A percentile compares a stretch with the other conserved stretches of the same genome.
phyloP scores from a whole-genome alignment of 257 asterid species.

The Buddleja alternifolia region DNA sequence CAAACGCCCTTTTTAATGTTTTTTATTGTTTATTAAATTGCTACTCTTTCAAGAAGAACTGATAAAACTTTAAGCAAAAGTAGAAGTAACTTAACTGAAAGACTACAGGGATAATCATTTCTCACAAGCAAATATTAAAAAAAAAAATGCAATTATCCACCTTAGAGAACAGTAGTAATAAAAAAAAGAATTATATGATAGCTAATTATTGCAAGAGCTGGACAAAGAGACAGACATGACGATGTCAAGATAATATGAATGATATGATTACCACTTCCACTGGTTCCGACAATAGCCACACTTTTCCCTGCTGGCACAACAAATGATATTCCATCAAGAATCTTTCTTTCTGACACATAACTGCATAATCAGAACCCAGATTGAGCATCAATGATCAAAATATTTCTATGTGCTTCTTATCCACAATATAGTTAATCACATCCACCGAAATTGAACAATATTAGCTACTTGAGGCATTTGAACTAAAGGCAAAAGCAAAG shows the following conservation, averaged over 20 bases:
- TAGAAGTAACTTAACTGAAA: constrained; percentile 21
- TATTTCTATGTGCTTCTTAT: neutral
- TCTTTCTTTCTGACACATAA: constrained; percentile 85
- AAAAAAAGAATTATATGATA: constrained; percentile 7
- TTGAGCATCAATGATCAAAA: constrained; percentile 28
- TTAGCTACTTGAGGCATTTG: constrained; percentile 18
- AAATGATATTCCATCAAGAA: constrained; percentile 89
- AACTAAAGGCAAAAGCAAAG: neutral
- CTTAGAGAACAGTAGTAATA: constrained; percentile 7
- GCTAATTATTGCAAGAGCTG: constrained; percentile 15
- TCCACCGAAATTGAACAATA: neutral
- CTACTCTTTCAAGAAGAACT: neutral
- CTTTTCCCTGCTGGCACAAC: constrained; percentile 95
- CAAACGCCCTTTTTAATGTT: constrained; percentile 11
- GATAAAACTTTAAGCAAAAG: constrained; percentile 9
- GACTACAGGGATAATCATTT: constrained; percentile 6
- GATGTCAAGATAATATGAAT: constrained; percentile 25
- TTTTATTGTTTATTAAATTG: neutral
- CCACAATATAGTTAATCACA: constrained; percentile 9
- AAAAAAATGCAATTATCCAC: constrained; percentile 7
- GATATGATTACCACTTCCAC: constrained; percentile 86
- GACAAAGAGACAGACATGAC: constrained; percentile 24
- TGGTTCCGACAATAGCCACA: constrained; percentile 98
- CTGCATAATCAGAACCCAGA: constrained; percentile 45
- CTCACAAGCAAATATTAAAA: neutral